Percentiles rank a stretch among this genome's conserved stretches.
phyloP scores from a whole-genome alignment of 805 yeast species.

The Candida multigemmis region DNA sequence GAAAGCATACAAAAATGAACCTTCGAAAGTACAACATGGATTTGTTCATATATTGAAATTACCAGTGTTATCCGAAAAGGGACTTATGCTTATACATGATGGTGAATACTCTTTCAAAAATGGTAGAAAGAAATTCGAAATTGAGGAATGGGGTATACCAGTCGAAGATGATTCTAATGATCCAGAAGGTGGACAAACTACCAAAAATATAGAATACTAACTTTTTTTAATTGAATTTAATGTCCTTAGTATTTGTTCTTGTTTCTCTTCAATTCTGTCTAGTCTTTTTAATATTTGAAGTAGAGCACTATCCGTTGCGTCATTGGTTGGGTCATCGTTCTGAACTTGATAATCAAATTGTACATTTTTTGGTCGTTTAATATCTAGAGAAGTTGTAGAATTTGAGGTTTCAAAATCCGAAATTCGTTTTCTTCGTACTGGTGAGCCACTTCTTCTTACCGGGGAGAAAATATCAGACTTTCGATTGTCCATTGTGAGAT shows the following conservation, averaged over 20 bases:
- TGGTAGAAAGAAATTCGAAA: constrained; percentile 74
- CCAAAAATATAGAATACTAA: constrained; percentile 26
- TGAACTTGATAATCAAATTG: constrained; percentile 1
- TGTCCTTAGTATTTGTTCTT: background rate
- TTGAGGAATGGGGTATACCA: constrained; percentile 96
- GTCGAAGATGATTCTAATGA: constrained; percentile 69
- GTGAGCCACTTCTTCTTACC: constrained; percentile 24
- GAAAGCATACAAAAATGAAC: constrained; percentile 60
- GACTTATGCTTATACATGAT: constrained; percentile 65
- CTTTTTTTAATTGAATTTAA: background rate
- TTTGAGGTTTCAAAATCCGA: constrained; percentile 13
- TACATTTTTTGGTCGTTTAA: background rate
- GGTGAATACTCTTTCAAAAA: constrained; percentile 83
- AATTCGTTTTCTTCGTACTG: constrained; percentile 20
- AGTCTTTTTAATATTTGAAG: constrained; percentile 1
- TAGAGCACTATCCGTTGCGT: background rate
- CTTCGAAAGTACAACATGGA: constrained; percentile 78
- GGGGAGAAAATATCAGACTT: constrained; percentile 9
- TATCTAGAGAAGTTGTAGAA: constrained; percentile 1
- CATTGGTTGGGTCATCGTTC: background rate
- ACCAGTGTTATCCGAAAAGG: constrained; percentile 65
- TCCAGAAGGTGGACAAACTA: constrained; percentile 15
- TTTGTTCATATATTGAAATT: constrained; percentile 66
- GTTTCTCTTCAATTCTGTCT: background rate
- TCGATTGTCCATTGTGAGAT: background rate